A percentile compares a stretch with the other conserved stretches of the same genome.
phyloP scores from a whole-genome alignment of 441 rosid species.

The Erodium moschatum region DNA sequence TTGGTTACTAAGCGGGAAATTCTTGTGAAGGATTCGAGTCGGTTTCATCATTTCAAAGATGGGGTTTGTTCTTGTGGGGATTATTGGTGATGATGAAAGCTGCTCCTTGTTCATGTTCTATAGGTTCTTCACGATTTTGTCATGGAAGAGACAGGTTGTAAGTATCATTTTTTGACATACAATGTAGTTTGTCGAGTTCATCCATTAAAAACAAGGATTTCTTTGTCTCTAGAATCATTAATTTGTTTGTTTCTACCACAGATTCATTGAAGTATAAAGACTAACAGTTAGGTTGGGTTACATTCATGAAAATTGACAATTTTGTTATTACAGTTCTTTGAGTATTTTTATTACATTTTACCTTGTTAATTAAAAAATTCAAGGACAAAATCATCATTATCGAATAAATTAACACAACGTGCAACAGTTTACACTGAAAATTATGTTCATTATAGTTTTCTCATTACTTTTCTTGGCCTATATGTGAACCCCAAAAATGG shows the following conservation, averaged over 20 bases:
- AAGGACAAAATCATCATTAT: no score
- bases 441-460: not conserved
- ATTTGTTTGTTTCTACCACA: not conserved
- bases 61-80: slow-evolving; percentile 49
- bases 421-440: not conserved
- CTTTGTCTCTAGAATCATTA: not conserved
- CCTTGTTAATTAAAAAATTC: no score
- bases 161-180: not conserved
- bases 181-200: not conserved
- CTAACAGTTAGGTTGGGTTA: not conserved
- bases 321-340: not conserved
- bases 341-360: not conserved
- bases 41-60: slow-evolving; percentile 17
- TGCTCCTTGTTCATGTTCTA: not conserved
- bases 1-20: slow-evolving; percentile 48
- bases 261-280: not conserved
- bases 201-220: not conserved
- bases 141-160: not conserved
- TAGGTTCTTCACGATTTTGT: slow-evolving; percentile 1
- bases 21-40: slow-evolving; percentile 69
- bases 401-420: no score
- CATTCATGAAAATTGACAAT: not conserved
- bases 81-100: slow-evolving; percentile 55
- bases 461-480: not conserved
- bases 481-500: not conserved